Conservation (phyloP, 495 filamentous ascomycete genomes). For the Tetracladium setigerum region DNA sequence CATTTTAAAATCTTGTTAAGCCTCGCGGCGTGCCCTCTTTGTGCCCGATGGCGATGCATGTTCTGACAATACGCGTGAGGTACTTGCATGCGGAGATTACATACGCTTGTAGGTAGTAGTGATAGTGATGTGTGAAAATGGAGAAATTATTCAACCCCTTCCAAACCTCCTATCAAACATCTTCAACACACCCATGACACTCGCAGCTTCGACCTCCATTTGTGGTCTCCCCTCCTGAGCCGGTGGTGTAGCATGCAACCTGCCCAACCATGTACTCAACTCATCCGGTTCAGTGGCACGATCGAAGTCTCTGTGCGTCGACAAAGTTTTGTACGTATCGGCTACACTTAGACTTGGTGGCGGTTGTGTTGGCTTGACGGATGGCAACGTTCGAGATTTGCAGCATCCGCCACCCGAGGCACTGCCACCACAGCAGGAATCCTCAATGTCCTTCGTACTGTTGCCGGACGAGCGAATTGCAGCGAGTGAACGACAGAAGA, state of each 20-base stretch:
- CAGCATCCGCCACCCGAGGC: slow-evolving; percentile 45
- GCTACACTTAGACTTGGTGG: slow-evolving; percentile 52
- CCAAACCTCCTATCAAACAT: slow-evolving; percentile 78
- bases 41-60: too few relatives aligned
- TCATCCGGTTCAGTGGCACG: slow-evolving; percentile 70
- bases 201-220: slow-evolving; percentile 77
- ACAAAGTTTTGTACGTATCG: slow-evolving; percentile 75
- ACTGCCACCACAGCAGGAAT: slow-evolving; percentile 44
- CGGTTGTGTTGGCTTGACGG: slow-evolving; percentile 12
- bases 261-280: slow-evolving; percentile 65
- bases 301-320: slow-evolving; percentile 72
- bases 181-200: slow-evolving; percentile 78
- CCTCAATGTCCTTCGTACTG: slow-evolving; percentile 26
- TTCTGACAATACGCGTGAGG: too few relatives aligned
- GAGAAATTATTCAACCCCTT: slow-evolving; percentile 26
- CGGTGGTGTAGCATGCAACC: slow-evolving; percentile 53
- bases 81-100: too few relatives aligned
- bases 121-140: too few relatives aligned
- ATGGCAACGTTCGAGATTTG: slow-evolving; percentile 18
- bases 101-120: too few relatives aligned
- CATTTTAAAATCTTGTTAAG: too few relatives aligned
- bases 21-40: too few relatives aligned
- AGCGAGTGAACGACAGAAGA: slow-evolving; percentile 82
- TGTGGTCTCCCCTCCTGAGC: slow-evolving; percentile 40
- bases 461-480: slow-evolving; percentile 47